Conservation (phyloP, 1,139 yeast genomes). For the Yarrowia galli region DNA sequence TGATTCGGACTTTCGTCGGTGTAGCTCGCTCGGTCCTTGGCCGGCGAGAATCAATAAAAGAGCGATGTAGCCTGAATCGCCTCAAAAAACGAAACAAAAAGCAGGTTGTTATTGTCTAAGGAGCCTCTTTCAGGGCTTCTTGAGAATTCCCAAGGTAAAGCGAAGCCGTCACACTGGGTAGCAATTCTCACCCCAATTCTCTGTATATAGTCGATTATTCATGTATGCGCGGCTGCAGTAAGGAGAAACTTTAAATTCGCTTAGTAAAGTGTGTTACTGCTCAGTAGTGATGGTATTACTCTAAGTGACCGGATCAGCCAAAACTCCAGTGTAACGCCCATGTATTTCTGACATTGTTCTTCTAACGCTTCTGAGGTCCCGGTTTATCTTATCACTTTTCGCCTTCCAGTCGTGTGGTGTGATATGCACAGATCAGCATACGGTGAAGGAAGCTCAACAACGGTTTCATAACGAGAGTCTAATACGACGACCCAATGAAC, state of each 20-base stretch:
- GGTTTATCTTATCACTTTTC: too few species aligned
- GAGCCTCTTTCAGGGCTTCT: neutral
- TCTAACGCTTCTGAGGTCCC: too few species aligned
- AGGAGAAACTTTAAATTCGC: neutral
- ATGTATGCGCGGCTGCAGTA: neutral
- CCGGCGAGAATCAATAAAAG: neutral
- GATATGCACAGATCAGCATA: slow-evolving; percentile 1
- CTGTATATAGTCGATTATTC: slow-evolving; percentile 5
- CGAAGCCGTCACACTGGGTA: too few species aligned
- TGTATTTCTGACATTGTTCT: too few species aligned
- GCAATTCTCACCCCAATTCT: neutral
- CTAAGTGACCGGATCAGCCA: too few species aligned
- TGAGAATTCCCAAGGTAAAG: neutral
- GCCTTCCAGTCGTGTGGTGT: neutral
- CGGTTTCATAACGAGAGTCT: neutral
- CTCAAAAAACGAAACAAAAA: neutral
- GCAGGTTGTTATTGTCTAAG: neutral
- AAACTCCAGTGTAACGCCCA: too few species aligned
- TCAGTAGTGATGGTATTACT: too few species aligned
- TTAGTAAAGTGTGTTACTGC: neutral
- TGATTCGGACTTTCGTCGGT: slow-evolving; percentile 20
- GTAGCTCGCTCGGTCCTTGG: neutral
- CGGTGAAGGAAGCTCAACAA: neutral
- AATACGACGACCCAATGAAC: too few species aligned
- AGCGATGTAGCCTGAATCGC: neutral